Evolutionary conservation across 164 flowering plant species (phyloP), one percentile per base, ranked within the genome.

Genomic region (Chimonanthus salicifolius): DNA sequence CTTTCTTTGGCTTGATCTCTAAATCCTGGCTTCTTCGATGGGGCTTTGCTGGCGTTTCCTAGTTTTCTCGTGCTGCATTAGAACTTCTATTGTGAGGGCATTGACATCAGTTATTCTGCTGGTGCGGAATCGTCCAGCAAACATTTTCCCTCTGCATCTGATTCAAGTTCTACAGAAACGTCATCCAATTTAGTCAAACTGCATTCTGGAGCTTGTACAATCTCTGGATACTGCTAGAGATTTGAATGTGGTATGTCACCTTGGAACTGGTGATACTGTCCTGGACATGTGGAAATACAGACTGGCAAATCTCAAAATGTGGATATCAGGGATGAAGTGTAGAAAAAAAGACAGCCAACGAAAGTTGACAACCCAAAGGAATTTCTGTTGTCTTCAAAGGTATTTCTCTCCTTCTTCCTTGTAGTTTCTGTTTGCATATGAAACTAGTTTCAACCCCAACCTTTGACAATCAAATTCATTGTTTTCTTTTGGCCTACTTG

Each of bases 31-130:
- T 33, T 33, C 33, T 33, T 33, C 33, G 33, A 33, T 33, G 33
- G 33, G 33, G 33, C 33, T 33, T 33, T 33, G 33, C 33, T 33
- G 33, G 33, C 33, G 33, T 33, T 33, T 33, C 33, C 33, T 33
- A 33, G 33, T 33, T 33, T 33, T 33, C 33, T 33, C 33, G 33
- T 33, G 33, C 33, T 33, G 33, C 33, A 33, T 33, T 1, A 33
- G 96, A 49, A 78, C 93, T 62, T 82, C 93, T 62, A 78, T 94
- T 58, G 18, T 90, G 47, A 87, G 80, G 76, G 80, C 86, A 18
- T 72, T 94, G 84, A 75, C 88, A 45, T 76, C 88, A 71, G 77
- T 88, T 74, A 71, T 86, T 60, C 82, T 54, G 21, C 13, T 69
- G 67, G 77, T 66, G 72, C 82, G 2, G 88, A 81, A 73, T 46